Percentiles rank a stretch among this genome's conserved stretches.
Evolutionary conservation across 2,329 filamentous ascomycete genomes (phyloP).

Genomic region (Epichloe sp.): DNA sequence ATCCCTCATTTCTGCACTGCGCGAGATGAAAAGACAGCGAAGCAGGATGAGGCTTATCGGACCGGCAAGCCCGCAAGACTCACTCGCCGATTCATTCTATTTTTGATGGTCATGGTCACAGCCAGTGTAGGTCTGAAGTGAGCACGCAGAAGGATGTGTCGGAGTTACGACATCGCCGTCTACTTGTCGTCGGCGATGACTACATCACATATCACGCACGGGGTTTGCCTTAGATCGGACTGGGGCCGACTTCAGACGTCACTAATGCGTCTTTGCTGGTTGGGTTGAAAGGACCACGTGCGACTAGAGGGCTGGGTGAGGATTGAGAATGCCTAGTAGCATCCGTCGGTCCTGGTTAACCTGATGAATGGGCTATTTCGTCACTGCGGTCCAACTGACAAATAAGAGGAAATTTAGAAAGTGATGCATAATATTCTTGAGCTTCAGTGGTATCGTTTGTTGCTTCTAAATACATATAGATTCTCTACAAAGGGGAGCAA

Average conservation of each 20-base stretch:
- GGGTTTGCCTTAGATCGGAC: not conserved
- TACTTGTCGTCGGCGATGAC: not conserved
- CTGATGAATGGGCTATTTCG: too few relatives aligned
- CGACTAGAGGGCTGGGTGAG: too few relatives aligned
- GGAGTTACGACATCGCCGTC: not conserved
- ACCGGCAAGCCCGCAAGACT: not conserved
- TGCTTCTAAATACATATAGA: not conserved
- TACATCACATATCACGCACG: not conserved
- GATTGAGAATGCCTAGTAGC: too few relatives aligned
- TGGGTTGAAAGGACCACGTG: too few relatives aligned
- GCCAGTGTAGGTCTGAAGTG: not conserved
- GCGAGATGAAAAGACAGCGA: too few relatives aligned
- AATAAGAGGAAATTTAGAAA: too few relatives aligned
- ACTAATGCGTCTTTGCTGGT: too few relatives aligned
- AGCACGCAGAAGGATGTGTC: not conserved
- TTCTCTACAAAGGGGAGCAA: not conserved
- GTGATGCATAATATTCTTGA: conserved; percentile 1
- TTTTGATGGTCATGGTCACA: too few relatives aligned
- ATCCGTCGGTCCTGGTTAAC: too few relatives aligned
- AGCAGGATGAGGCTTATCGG: not conserved
- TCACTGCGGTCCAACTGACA: too few relatives aligned
- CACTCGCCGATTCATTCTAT: not conserved
- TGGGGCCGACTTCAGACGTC: too few relatives aligned
- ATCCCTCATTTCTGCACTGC: too few relatives aligned
- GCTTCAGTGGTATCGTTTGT: conserved; percentile 1